Evolutionary conservation across 1,139 yeast species (phyloP).

Genomic region (Geotrichum europaeum): DNA sequence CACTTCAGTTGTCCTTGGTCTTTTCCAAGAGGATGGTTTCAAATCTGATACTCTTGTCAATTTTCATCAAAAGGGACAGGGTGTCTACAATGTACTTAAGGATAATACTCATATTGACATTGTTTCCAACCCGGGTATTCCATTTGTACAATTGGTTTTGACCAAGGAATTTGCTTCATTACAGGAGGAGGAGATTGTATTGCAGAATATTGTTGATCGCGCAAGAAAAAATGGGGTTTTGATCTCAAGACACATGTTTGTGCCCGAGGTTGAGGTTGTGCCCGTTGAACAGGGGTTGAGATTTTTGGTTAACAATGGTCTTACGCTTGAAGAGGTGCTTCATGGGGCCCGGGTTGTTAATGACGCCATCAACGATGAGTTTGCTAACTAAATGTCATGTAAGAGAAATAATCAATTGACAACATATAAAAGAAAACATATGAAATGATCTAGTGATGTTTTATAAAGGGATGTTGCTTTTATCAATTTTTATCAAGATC

Average conservation of each 20-base stretch:
- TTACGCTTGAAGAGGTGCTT: constrained; percentile 45
- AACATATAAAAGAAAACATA: not conserved
- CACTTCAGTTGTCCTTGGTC: constrained; percentile 53
- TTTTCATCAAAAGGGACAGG: constrained; percentile 37
- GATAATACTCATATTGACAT: constrained; percentile 42
- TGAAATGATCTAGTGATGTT: no score
- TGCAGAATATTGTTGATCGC: constrained; percentile 58
- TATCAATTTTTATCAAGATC: not conserved
- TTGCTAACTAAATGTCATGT: not conserved
- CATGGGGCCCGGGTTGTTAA: constrained; percentile 12
- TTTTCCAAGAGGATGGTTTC: constrained; percentile 18
- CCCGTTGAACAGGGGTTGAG: constrained; percentile 68
- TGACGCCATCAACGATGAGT: constrained; percentile 11
- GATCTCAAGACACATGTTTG: constrained; percentile 62
- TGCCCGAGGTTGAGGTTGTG: constrained; percentile 67
- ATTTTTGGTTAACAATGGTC: constrained; percentile 52
- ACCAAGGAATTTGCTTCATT: constrained; percentile 39
- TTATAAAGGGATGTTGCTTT: no score
- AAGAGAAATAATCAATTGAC: not conserved
- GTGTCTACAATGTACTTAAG: constrained; percentile 38
- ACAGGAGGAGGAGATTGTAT: constrained; percentile 26
- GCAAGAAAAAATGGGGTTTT: constrained; percentile 49
- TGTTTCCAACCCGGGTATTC: constrained; percentile 55
- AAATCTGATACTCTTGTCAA: constrained; percentile 33
- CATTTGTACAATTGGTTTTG: constrained; percentile 53